Conservation (phyloP, 2,329 filamentous ascomycete genomes). For the Paraphaeosphaeria sporulosa region DNA sequence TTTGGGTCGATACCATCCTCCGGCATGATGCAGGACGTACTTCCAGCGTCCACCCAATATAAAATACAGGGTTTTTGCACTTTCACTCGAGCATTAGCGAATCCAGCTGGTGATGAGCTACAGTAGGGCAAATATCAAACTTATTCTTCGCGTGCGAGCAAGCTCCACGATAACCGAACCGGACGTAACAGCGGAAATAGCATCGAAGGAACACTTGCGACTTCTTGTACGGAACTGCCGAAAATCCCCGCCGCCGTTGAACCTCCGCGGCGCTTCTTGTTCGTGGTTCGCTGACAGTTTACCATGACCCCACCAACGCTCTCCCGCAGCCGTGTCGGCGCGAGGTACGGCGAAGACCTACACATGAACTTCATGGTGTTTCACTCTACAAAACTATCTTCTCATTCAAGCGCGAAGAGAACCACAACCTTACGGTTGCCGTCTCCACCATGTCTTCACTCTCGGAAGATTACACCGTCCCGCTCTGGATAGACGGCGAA, state of each 20-base stretch:
- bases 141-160: too few species aligned
- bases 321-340: neutral
- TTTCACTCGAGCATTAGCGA: too few species aligned
- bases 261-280: constrained; percentile 3
- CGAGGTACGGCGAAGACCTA: too few species aligned
- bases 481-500: constrained; percentile 36
- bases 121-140: too few species aligned
- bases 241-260: neutral
- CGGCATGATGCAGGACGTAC: too few species aligned
- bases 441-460: constrained; percentile 18
- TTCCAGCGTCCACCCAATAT: too few species aligned
- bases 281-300: constrained; percentile 4
- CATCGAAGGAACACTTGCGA: too few species aligned
- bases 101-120: too few species aligned
- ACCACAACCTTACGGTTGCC: neutral
- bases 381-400: neutral
- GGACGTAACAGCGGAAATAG: too few species aligned
- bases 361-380: neutral
- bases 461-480: constrained; percentile 26
- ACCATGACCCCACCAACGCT: constrained; percentile 5
- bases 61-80: too few species aligned
- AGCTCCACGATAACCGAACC: too few species aligned
- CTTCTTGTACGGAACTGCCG: neutral
- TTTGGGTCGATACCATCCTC: too few species aligned
- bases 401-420: neutral